These are phyloP conservation scores for Hyaloscypha variabilis DNA, from an alignment of 495 filamentous ascomycete genomes.

Conservation along the genomic window DNA sequence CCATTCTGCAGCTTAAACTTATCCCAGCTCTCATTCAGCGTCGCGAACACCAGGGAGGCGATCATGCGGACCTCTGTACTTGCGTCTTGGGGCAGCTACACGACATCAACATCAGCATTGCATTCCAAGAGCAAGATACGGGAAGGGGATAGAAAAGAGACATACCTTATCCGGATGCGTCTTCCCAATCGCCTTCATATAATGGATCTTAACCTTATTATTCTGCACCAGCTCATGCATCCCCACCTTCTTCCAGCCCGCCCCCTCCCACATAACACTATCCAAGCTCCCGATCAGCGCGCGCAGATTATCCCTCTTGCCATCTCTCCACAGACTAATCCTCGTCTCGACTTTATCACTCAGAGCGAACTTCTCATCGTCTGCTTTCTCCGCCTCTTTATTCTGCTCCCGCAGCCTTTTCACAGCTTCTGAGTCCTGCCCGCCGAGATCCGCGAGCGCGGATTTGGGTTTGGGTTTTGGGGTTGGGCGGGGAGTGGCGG, in stretches of 20 bases:
- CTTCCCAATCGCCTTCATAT: slow-evolving; percentile 99
- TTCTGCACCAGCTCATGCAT: slow-evolving; percentile 90
- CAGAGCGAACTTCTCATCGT: slow-evolving; percentile 91
- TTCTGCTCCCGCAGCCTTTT: slow-evolving; percentile 79
- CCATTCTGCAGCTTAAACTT: slow-evolving; percentile 93
- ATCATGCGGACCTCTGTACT: slow-evolving; percentile 96
- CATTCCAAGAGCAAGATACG: too few relatives aligned
- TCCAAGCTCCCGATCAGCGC: slow-evolving; percentile 89
- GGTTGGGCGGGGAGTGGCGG: slow-evolving; percentile 30
- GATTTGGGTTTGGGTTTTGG: slow-evolving; percentile 42
- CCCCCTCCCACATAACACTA: slow-evolving; percentile 84
- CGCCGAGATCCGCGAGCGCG: slow-evolving; percentile 50
- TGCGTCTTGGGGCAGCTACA: slow-evolving; percentile 80
- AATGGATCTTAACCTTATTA: slow-evolving; percentile 91
- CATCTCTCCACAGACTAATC: slow-evolving; percentile 78
- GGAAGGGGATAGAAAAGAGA: slow-evolving; percentile 20
- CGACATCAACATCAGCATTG: slow-evolving; percentile 26
- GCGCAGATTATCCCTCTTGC: slow-evolving; percentile 89
- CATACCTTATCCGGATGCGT: slow-evolving; percentile 98
- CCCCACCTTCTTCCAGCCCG: slow-evolving; percentile 95
- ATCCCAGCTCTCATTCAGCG: slow-evolving; percentile 97
- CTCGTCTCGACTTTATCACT: slow-evolving; percentile 79
- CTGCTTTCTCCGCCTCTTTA: slow-evolving; percentile 76
- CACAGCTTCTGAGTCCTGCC: slow-evolving; percentile 63
- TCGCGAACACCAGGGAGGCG: slow-evolving; percentile 85